Evolutionary conservation across 345 rosid species (phyloP).

Genomic region (Geranium rotundifolium): DNA sequence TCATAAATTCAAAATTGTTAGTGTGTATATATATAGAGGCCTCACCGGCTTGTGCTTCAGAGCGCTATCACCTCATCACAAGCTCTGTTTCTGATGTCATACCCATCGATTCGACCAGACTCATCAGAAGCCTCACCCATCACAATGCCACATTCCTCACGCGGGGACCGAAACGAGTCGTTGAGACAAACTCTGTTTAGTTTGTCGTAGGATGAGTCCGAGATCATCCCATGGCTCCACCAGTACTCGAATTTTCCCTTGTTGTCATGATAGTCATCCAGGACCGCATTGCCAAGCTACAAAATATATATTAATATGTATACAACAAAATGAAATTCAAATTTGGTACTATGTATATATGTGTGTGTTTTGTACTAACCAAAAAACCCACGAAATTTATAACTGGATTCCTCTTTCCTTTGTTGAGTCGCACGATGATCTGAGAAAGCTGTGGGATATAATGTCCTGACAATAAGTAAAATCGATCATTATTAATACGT

Average conservation of each 20-base stretch:
- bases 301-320: not conserved
- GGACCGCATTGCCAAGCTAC: conserved; percentile 27
- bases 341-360: too few species aligned
- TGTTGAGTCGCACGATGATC: conserved; percentile 20
- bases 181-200: conserved; percentile 11
- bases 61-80: too few species aligned
- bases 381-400: conserved; percentile 35
- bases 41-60: too few species aligned
- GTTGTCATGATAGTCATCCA: conserved; percentile 19
- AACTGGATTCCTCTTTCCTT: conserved; percentile 14
- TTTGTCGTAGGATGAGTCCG: conserved; percentile 21
- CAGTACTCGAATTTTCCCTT: conserved; percentile 27
- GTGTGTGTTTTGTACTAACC: conserved; percentile 17
- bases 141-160: conserved; percentile 16
- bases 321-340: not conserved
- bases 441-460: conserved; percentile 42
- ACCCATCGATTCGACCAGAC: too few species aligned
- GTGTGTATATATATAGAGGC: too few species aligned
- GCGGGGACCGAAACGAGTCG: conserved; percentile 15
- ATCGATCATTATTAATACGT: not conserved
- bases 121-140: conserved; percentile 15
- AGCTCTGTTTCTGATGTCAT: too few species aligned
- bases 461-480: conserved; percentile 20
- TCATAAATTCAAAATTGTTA: too few species aligned
- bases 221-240: conserved; percentile 29